phyloP scores from a whole-genome alignment of 805 yeast species.

The Spathaspora boniae region DNA sequence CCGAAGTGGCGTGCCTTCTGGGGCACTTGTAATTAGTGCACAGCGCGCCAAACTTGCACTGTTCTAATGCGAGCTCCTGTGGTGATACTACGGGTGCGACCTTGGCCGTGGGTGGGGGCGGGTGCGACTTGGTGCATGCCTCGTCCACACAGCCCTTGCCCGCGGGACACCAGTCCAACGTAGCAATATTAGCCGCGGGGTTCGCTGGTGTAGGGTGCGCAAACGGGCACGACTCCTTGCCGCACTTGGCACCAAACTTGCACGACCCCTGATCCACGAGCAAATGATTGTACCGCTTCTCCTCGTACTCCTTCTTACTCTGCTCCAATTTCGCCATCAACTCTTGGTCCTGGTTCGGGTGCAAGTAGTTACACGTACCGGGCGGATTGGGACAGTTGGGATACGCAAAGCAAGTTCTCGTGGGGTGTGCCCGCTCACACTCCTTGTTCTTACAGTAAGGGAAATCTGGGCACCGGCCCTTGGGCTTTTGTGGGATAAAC shows the following conservation, averaged over 20 bases:
- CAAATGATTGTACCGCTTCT: conserved; percentile 29
- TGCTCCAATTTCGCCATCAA: conserved; percentile 66
- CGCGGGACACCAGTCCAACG: conserved; percentile 71
- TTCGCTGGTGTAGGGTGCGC: conserved; percentile 92
- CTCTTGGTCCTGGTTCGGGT: conserved; percentile 80
- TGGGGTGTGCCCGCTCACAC: conserved; percentile 79
- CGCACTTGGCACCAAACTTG: conserved; percentile 72
- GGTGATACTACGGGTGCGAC: conserved; percentile 12
- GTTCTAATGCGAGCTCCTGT: conserved; percentile 52
- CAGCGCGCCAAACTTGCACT: conserved; percentile 73
- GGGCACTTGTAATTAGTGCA: conserved; percentile 81
- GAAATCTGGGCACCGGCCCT: conserved; percentile 65
- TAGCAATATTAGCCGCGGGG: conserved; percentile 63
- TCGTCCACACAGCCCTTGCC: conserved; percentile 63
- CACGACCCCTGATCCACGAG: conserved; percentile 35
- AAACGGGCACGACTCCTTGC: conserved; percentile 77
- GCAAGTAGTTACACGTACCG: conserved; percentile 80
- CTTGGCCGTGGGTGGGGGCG: conserved; percentile 62
- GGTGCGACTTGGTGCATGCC: conserved; percentile 72
- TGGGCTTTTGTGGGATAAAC: conserved; percentile 46
- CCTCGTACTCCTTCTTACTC: conserved; percentile 49
- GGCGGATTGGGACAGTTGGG: conserved; percentile 77
- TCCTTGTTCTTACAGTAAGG: conserved; percentile 69
- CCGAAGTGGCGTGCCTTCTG: conserved; percentile 77
- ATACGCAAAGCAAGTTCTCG: conserved; percentile 66